A percentile compares a stretch with the other conserved stretches of the same genome.
These are phyloP conservation scores for Murraya paniculata DNA, from an alignment of 345 rosid species.

Conservation along the genomic window DNA sequence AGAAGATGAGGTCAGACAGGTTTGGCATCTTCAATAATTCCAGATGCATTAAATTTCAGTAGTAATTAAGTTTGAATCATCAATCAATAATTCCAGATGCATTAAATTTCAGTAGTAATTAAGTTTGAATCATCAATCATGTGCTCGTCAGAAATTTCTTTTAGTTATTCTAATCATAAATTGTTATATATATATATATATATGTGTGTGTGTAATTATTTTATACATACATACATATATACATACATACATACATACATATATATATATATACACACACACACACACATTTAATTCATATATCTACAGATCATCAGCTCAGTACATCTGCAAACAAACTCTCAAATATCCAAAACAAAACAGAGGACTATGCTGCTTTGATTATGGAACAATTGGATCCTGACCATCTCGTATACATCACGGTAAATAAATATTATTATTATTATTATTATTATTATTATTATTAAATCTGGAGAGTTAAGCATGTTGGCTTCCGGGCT, in stretches of 20 bases:
- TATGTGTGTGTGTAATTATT: no score
- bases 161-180: no score
- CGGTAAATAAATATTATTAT: no score
- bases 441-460: no score
- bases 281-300: no score
- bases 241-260: no score
- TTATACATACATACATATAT: no score
- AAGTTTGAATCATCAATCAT: neutral
- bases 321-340: constrained; percentile 79
- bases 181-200: no score
- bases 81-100: constrained; percentile 1
- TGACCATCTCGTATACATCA: constrained; percentile 64
- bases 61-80: neutral
- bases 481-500: constrained; percentile 30
- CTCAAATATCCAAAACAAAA: constrained; percentile 57
- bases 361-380: constrained; percentile 73
- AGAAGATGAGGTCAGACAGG: constrained; percentile 70
- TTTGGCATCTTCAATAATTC: constrained; percentile 5
- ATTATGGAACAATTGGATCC: constrained; percentile 87
- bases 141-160: constrained; percentile 11
- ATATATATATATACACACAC: no score
- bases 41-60: no score
- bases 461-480: no score
- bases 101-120: no score
- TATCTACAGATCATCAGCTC: constrained; percentile 53